Conservation (phyloP, 2,329 filamentous ascomycete species). For the Fusarium siculi region DNA sequence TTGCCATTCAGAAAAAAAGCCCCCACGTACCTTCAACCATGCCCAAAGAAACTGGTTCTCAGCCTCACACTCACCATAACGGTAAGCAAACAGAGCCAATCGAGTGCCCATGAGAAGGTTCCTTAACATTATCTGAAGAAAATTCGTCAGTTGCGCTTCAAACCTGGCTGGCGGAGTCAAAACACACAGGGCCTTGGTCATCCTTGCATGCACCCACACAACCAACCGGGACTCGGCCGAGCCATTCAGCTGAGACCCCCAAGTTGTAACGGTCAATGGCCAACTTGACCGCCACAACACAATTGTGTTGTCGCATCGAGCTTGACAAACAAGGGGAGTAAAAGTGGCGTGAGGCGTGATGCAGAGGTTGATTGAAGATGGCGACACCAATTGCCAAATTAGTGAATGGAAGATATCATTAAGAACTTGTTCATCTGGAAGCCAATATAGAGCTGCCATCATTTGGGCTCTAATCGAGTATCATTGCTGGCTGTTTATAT, state of each 20-base stretch:
- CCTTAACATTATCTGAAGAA: background rate
- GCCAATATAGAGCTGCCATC: accelerated
- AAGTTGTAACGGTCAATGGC: background rate
- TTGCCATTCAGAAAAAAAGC: background rate
- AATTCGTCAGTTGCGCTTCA: background rate
- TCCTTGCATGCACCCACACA: background rate
- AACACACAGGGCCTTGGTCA: background rate
- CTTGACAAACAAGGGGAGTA: accelerated
- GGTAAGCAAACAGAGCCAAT: background rate
- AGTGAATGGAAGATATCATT: no score
- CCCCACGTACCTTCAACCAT: background rate
- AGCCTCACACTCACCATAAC: background rate
- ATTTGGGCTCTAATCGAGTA: background rate
- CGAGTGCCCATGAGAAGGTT: accelerated
- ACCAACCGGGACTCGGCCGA: background rate
- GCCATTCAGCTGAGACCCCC: background rate
- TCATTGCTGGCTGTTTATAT: background rate
- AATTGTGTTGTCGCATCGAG: background rate
- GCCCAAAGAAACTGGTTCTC: background rate
- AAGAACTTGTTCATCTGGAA: background rate
- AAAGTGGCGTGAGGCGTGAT: background rate
- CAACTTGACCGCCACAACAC: accelerated
- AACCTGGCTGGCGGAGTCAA: background rate
- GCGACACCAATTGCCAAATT: no score
- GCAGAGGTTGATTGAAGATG: background rate